Conservation (phyloP, 2,329 filamentous ascomycete species). For the Leptographium galeiforme region DNA sequence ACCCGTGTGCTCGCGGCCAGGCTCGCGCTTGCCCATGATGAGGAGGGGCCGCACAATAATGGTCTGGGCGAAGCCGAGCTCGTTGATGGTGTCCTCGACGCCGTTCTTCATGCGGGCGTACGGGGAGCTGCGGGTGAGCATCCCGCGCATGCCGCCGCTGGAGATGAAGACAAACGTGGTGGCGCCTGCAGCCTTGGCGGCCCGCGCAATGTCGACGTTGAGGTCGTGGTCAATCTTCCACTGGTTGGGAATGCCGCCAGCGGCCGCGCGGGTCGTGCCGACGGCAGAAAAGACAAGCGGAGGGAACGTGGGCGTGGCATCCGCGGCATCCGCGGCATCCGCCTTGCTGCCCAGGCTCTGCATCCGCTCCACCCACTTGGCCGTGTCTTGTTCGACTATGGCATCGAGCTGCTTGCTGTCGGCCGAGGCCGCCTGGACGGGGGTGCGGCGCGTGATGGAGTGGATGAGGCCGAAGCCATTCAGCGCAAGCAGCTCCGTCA, state of each 20-base stretch:
- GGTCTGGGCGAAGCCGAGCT: constrained; percentile 61
- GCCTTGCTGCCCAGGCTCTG: constrained; percentile 23
- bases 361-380: constrained; percentile 54
- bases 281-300: constrained; percentile 62
- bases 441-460: constrained; percentile 54
- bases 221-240: constrained; percentile 81
- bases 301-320: constrained; percentile 26
- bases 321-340: constrained; percentile 31
- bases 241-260: constrained; percentile 66
- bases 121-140: constrained; percentile 29
- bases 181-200: constrained; percentile 58
- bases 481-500: constrained; percentile 46
- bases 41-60: constrained; percentile 63
- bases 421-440: constrained; percentile 34
- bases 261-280: constrained; percentile 63
- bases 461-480: constrained; percentile 38
- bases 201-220: constrained; percentile 64
- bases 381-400: constrained; percentile 53
- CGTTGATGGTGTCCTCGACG: constrained; percentile 65
- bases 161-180: constrained; percentile 70
- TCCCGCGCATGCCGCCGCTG: constrained; percentile 31
- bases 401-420: constrained; percentile 45
- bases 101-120: constrained; percentile 69
- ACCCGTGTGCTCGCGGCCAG: constrained; percentile 33
- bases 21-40: constrained; percentile 58